Base-by-base conservation (phyloP, 2,329 filamentous ascomycete species). In the Rutstroemia sp. region DNA sequence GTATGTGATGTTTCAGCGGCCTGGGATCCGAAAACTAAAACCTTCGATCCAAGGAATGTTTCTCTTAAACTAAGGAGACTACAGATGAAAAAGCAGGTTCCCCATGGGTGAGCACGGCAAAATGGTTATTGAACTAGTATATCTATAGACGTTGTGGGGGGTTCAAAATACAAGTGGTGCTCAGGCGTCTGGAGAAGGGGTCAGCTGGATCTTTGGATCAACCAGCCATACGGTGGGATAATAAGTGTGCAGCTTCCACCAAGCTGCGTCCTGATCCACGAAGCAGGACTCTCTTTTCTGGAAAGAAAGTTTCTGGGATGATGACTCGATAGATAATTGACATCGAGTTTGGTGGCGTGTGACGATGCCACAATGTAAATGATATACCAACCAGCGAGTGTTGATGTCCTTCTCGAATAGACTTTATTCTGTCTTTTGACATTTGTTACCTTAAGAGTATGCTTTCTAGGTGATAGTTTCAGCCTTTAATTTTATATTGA, bases 1-100 rank as follows among this genome's bases (percentile, higher is more conserved):
- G 73, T 75, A 2, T 70, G 83, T 12, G 77, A 82, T 58, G 79
- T 80, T 2, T 57, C 69, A 10, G 77, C 73, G 2, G 81, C 76
- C 68, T 85, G 79, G 68, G 75, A 84, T 64, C 80, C 81, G 1
- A 78, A 80, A 65, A 75, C 74, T 42, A 73, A 74, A 58, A 71
- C 58, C 10, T 70, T 63, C 56, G 66, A 70, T 60, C 12, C 55
- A 12, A 66, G 62, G 16, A 72, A 69, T 49, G 65, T 72, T 63
- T 48, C 59, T 34, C 71, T 77, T 47, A 65, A 68, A n/a, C 62
- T 79, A 17, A 73, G 75, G 62, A 72, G 76, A 58, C 63, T 77
- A 57, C 74, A 73, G 56, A 61, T 70, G n/a, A 75, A 73, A 61
- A 72, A 73, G n/a, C 69, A 71, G 55, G 55, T 58, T 12, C 69